A percentile compares a stretch with the other conserved stretches of the same genome.
These are phyloP conservation scores for Penicillium glabrum DNA, from an alignment of 2,329 filamentous ascomycete genomes.

Conservation along the genomic window DNA sequence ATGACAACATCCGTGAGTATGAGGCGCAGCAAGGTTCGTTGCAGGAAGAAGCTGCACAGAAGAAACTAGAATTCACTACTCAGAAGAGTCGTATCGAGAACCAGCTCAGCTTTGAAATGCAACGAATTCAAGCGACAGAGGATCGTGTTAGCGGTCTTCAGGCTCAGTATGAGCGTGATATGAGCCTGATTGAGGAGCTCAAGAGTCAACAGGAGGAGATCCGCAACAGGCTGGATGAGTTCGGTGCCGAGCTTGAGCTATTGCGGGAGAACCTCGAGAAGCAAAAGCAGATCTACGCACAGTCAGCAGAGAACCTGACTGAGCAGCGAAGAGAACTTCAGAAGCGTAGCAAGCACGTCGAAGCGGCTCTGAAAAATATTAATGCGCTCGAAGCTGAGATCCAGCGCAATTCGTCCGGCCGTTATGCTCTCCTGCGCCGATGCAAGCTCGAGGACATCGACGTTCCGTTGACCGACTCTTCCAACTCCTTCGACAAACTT, in stretches of 20 bases:
- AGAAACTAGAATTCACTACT: slow-evolving; percentile 80
- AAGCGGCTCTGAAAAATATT: slow-evolving; percentile 71
- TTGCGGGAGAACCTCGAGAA: slow-evolving; percentile 71
- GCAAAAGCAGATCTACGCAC: slow-evolving; percentile 65
- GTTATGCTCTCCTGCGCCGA: slow-evolving; percentile 79
- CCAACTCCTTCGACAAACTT: slow-evolving; percentile 70
- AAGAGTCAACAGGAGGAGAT: slow-evolving; percentile 72
- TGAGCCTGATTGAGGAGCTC: slow-evolving; percentile 68
- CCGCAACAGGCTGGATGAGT: slow-evolving; percentile 68
- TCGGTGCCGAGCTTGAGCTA: slow-evolving; percentile 74
- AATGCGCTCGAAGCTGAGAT: slow-evolving; percentile 78
- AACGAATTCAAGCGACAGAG: slow-evolving; percentile 69
- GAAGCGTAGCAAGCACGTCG: slow-evolving; percentile 80
- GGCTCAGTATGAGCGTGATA: slow-evolving; percentile 64
- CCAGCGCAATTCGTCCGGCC: slow-evolving; percentile 78
- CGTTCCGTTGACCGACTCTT: slow-evolving; percentile 73
- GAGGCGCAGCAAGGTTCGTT: slow-evolving; percentile 89
- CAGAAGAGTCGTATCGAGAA: slow-evolving; percentile 67
- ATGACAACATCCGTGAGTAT: slow-evolving; percentile 86
- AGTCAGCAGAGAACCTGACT: slow-evolving; percentile 73
- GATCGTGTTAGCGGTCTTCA: slow-evolving; percentile 69
- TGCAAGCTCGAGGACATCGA: slow-evolving; percentile 94
- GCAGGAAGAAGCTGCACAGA: slow-evolving; percentile 85
- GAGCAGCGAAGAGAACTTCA: slow-evolving; percentile 77
- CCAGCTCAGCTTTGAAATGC: slow-evolving; percentile 64